phyloP scores from a whole-genome alignment of 768 basidiomycete species.

The Clavaria fumosa region DNA sequence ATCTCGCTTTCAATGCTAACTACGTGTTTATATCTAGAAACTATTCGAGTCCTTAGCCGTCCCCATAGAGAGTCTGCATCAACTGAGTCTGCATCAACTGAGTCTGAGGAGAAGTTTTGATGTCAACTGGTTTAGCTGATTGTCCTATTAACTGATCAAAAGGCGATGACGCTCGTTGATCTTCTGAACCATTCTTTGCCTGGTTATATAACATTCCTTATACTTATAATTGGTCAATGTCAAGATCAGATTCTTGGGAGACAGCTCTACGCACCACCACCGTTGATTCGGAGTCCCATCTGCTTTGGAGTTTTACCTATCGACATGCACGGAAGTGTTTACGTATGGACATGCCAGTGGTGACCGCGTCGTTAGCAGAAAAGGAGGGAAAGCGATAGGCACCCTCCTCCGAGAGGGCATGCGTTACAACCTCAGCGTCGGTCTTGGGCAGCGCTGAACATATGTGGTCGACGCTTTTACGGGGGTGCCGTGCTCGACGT shows the following conservation, averaged over 20 bases:
- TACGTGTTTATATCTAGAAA: constrained; percentile 26
- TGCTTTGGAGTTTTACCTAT: constrained; percentile 62
- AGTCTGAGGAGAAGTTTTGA: not conserved
- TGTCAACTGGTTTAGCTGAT: not conserved
- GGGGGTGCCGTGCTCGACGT: no score
- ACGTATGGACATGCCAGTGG: constrained; percentile 49
- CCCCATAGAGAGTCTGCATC: constrained; percentile 10
- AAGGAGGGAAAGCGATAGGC: constrained; percentile 59
- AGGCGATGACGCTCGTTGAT: constrained; percentile 65
- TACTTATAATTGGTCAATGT: constrained; percentile 2
- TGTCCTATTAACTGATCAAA: constrained; percentile 30
- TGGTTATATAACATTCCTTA: constrained; percentile 60
- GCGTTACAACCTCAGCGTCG: no score
- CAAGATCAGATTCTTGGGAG: not conserved
- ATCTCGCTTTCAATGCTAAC: constrained; percentile 7
- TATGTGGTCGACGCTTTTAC: no score
- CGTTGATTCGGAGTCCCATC: constrained; percentile 46
- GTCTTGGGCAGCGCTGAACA: no score
- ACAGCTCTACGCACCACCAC: constrained; percentile 65
- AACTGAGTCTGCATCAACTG: not conserved
- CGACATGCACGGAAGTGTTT: constrained; percentile 76
- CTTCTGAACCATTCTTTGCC: constrained; percentile 33
- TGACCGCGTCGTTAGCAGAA: constrained; percentile 64
- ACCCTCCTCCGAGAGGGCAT: no score
- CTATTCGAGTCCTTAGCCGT: constrained; percentile 31